Evolutionary conservation across 257 asterid genomes (phyloP).

Genomic region (Solanum virginianum): DNA sequence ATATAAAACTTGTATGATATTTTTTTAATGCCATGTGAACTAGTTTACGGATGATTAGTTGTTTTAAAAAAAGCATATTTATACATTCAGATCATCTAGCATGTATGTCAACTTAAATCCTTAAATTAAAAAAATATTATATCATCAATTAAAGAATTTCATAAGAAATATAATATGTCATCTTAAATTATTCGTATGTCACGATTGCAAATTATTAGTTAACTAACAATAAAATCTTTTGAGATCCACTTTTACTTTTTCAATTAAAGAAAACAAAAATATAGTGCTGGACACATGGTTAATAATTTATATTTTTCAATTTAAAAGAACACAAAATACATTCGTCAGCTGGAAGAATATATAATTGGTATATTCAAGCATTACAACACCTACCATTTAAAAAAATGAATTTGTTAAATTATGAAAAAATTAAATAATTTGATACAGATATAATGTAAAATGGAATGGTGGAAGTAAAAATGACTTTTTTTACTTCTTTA

Average conservation of each 20-base stretch:
- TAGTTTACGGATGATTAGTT: accelerated
- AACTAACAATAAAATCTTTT: not conserved
- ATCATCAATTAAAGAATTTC: not conserved
- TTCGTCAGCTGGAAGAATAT: not conserved
- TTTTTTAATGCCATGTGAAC: no score
- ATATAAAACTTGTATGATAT: no score
- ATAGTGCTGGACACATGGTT: not conserved
- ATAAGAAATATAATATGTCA: no score
- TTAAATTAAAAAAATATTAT: no score
- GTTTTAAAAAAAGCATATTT: not conserved
- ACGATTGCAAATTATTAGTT: not conserved
- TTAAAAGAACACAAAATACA: not conserved
- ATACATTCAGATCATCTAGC: not conserved
- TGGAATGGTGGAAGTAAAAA: not conserved
- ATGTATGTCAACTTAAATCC: no score
- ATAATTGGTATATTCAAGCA: not conserved
- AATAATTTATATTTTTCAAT: not conserved
- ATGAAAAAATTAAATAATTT: not conserved
- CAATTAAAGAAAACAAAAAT: not conserved
- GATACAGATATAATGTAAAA: not conserved
- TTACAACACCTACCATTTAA: not conserved
- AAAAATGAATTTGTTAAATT: not conserved
- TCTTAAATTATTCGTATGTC: not conserved
- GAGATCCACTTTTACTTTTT: not conserved
- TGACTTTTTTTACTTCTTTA: no score